These are phyloP conservation scores for Sarocladiaceae sp. DNA, from an alignment of 2,329 filamentous ascomycete genomes.

Conservation along the genomic window DNA sequence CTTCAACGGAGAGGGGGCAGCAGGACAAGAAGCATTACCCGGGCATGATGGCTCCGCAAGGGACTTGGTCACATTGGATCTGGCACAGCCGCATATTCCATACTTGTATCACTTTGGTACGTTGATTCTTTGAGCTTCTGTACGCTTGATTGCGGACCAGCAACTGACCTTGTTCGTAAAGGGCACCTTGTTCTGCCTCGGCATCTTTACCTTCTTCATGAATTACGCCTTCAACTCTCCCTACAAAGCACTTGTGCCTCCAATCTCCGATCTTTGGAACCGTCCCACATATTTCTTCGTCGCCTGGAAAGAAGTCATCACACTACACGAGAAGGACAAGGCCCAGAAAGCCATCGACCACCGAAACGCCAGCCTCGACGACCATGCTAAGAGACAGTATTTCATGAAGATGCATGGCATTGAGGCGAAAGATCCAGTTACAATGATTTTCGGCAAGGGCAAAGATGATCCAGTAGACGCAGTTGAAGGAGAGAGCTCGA, in stretches of 20 bases:
- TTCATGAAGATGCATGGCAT: slow-evolving; percentile 85
- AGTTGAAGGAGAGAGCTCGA: slow-evolving; percentile 28
- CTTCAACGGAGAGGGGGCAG: slow-evolving; percentile 58
- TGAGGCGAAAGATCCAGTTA: slow-evolving; percentile 57
- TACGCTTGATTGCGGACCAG: neutral
- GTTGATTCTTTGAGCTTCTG: slow-evolving; percentile 18
- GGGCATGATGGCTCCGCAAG: slow-evolving; percentile 80
- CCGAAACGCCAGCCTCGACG: slow-evolving; percentile 70
- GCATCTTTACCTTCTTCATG: slow-evolving; percentile 66
- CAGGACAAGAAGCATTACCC: slow-evolving; percentile 76
- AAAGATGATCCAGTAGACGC: slow-evolving; percentile 31
- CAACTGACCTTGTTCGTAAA: slow-evolving; percentile 19
- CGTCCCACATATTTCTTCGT: slow-evolving; percentile 66
- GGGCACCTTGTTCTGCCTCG: slow-evolving; percentile 66
- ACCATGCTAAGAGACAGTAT: slow-evolving; percentile 79
- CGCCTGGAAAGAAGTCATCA: slow-evolving; percentile 67
- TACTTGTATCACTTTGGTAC: slow-evolving; percentile 77
- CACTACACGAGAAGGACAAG: slow-evolving; percentile 70
- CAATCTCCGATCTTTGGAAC: slow-evolving; percentile 61
- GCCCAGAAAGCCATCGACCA: slow-evolving; percentile 66
- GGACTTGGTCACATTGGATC: slow-evolving; percentile 81
- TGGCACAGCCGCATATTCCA: slow-evolving; percentile 74
- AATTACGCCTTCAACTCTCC: slow-evolving; percentile 79
- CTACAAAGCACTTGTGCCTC: slow-evolving; percentile 73
- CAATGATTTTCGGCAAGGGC: slow-evolving; percentile 36